Percentiles rank a stretch among this genome's conserved stretches.
Evolutionary conservation across 73 alveolate species (phyloP).

Genomic region (Paramecium primaurelia): DNA sequence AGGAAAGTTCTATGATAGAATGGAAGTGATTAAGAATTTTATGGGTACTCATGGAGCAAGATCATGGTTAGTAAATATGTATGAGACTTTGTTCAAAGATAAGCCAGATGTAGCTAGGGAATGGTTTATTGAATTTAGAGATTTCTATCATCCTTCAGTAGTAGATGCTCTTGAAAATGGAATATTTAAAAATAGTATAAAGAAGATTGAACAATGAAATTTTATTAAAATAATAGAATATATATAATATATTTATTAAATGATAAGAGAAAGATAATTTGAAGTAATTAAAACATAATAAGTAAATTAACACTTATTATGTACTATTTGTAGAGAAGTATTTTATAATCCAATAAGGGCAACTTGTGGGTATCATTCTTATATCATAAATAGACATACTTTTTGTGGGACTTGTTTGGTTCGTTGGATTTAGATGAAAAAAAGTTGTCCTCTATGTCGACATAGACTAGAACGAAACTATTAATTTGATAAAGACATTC

Average conservation of each 20-base stretch:
- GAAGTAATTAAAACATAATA: background rate
- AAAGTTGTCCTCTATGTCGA: background rate
- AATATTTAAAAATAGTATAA: background rate
- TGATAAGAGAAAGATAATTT: background rate
- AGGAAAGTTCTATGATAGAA: background rate
- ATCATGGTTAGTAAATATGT: background rate
- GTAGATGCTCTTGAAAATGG: background rate
- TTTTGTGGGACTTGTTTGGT: slow-evolving; percentile 9
- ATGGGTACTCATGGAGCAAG: background rate
- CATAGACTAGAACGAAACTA: background rate
- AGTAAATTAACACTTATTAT: background rate
- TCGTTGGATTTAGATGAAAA: background rate
- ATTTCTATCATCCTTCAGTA: slow-evolving; percentile 16
- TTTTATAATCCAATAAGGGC: background rate
- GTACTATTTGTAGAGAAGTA: background rate
- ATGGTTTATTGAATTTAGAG: background rate
- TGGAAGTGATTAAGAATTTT: background rate
- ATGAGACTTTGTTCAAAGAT: background rate
- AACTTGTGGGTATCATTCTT: background rate
- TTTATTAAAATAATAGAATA: background rate
- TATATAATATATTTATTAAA: background rate
- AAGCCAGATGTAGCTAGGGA: background rate
- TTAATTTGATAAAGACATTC: background rate
- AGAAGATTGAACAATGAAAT: background rate
- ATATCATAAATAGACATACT: background rate